These are phyloP conservation scores for Hordeum pubiflorum DNA, from an alignment of 202 grass and related monocot genomes.

Conservation along the genomic window DNA sequence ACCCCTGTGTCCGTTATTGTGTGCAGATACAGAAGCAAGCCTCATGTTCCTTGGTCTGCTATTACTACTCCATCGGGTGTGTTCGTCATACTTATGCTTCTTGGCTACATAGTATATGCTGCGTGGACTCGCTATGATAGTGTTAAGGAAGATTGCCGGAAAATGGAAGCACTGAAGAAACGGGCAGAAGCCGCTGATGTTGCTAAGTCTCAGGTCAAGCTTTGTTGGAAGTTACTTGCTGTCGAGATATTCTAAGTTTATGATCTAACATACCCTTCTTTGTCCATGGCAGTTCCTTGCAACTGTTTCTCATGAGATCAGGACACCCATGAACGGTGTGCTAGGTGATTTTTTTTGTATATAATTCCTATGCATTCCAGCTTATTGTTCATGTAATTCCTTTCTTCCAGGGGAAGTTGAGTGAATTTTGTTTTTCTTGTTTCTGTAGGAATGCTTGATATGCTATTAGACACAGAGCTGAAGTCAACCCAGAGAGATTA, in stretches of 20 bases:
- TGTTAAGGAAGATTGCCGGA: conserved; percentile 89
- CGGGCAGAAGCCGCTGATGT: conserved; percentile 86
- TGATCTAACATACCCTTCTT: conserved; percentile 24
- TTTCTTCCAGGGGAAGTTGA: conserved; percentile 14
- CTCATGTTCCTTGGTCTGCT: conserved; percentile 53
- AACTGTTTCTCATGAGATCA: conserved; percentile 98
- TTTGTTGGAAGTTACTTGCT: conserved; percentile 12
- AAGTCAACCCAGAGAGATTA: conserved; percentile 79
- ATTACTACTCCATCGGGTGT: conserved; percentile 62
- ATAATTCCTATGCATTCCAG: background rate
- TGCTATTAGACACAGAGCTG: conserved; percentile 81
- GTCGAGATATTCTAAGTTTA: background rate
- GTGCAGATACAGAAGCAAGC: conserved; percentile 78
- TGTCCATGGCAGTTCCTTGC: conserved; percentile 81
- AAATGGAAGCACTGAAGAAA: conserved; percentile 87
- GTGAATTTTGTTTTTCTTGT: conserved; percentile 14
- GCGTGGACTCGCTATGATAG: conserved; percentile 87
- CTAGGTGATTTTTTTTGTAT: conserved; percentile 49
- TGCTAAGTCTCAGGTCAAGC: conserved; percentile 94
- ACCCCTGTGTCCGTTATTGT: conserved; percentile 12
- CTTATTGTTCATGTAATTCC: conserved; percentile 15
- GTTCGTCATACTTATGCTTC: conserved; percentile 69
- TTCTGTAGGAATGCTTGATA: conserved; percentile 90
- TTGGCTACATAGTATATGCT: conserved; percentile 80
- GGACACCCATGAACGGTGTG: conserved; percentile 99